Conservation (phyloP, 2,329 filamentous ascomycete species). For the Fusarium udum region DNA sequence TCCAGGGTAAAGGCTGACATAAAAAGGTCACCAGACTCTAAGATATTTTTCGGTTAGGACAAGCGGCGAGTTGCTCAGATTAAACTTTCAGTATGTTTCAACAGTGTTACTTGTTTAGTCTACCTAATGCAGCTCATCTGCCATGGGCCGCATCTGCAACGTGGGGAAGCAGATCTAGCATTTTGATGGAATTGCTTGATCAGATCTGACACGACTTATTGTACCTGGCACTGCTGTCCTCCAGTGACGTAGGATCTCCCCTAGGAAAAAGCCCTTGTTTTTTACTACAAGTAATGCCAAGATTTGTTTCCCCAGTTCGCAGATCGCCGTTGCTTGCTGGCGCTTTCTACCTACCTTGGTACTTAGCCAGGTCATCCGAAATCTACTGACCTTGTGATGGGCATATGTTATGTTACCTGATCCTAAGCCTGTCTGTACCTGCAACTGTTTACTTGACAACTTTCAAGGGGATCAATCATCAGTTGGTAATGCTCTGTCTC, state of each 20-base stretch:
- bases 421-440: neutral
- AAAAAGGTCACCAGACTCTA: neutral
- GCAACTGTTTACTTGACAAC: neutral
- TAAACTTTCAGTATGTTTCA: conserved; percentile 2
- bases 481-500: neutral
- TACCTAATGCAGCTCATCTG: conserved; percentile 5
- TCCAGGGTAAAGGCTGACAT: neutral
- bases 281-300: neutral
- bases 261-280: neutral
- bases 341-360: neutral
- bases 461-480: neutral
- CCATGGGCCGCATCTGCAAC: conserved; percentile 13
- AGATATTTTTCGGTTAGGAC: neutral
- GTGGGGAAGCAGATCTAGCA: conserved; percentile 27
- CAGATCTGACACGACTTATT: conserved; percentile 20
- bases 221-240: neutral
- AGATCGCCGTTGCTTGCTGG: neutral
- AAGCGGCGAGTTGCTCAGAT: neutral
- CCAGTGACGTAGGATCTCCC: neutral
- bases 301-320: neutral
- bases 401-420: neutral
- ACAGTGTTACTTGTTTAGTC: neutral
- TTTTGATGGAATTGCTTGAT: conserved; percentile 17
- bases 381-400: neutral
- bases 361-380: neutral